Base-by-base conservation (phyloP, 176 grass and related monocot genomes). In the Hsuehochloa calcarea region DNA sequence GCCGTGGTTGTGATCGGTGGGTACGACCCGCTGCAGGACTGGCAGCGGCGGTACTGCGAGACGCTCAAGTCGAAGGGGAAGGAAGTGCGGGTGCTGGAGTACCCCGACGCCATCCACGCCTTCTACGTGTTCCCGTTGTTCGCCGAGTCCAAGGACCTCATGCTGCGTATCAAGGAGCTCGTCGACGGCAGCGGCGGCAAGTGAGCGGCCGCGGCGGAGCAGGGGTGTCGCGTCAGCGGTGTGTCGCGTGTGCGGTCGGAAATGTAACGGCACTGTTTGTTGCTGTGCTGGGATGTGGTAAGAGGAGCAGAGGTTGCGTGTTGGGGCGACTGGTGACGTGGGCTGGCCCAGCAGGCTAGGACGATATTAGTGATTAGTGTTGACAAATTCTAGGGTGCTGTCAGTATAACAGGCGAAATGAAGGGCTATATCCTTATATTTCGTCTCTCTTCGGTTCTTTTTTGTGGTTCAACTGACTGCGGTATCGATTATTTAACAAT, bases 101-200 rank as follows among this genome's bases (percentile, higher is more conserved):
- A 95, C 84, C 82, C 90, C 5, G 55, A 84, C 31, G 90, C 74
- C 49, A 87, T 94, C 46, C 92, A 94, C 85, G 77, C 84, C 39
- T 94, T 94, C 65, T 94, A 91, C 82, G 71, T 75, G 17, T 91
- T 94, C 82, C 84, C 89, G 8, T 80, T 75, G 12, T 86, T 94
- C 56, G 37, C 77, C 16, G 29, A 89, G 27, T 72, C 84, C 14
- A 39, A 52, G 0, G 14, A 81, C 70, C 38, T 91, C 50, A 83
- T 94, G 65, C 65, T 84, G 15, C 80, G 84, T 41, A 78, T 94
- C 29, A 87, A 73, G 55, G 80, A 49, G 49, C 82, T 94, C 86
- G 68, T 94, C 22, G 37, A 39, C 27, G 65, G 64, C 7, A 75
- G 13, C 78, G 46, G 29, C 63, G 31, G 20, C 29, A 6, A 79